A percentile compares a stretch with the other conserved stretches of the same genome.
phyloP scores from a whole-genome alignment of 768 basidiomycete species.

The Gymnopilus junonius region DNA sequence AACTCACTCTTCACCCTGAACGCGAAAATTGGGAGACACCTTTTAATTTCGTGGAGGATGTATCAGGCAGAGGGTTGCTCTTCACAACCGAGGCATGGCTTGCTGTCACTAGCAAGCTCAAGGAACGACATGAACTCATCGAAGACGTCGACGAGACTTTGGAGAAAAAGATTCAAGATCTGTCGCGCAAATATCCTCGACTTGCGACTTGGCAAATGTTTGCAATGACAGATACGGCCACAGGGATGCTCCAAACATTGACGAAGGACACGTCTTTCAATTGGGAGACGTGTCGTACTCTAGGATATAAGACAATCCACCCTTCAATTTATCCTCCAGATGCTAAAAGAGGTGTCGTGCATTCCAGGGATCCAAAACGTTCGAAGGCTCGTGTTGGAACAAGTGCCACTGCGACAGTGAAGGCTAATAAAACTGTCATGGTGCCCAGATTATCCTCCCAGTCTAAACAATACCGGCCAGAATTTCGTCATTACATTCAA shows the following conservation, averaged over 20 bases:
- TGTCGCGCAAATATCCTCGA: background rate
- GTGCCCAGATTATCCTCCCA: background rate
- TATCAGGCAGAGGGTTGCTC: background rate
- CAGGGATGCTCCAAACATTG: background rate
- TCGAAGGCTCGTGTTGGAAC: background rate
- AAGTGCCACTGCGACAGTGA: background rate
- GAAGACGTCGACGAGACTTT: background rate
- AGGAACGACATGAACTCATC: background rate
- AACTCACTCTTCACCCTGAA: background rate
- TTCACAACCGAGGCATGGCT: background rate
- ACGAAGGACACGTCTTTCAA: background rate
- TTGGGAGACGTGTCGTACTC: background rate
- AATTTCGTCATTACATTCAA: conserved; percentile 2
- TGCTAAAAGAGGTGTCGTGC: background rate
- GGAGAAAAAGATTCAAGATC: background rate
- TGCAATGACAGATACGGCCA: conserved; percentile 1
- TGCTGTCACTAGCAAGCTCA: background rate
- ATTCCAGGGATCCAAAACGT: background rate
- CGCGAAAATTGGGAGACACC: background rate
- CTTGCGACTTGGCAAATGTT: conserved; percentile 9
- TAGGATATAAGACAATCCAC: background rate
- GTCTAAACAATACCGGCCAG: background rate
- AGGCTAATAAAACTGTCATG: background rate
- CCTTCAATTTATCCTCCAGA: background rate
- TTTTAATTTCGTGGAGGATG: background rate